phyloP scores from a whole-genome alignment of 2,329 filamentous ascomycete genomes.

The Diplodia intermedia region DNA sequence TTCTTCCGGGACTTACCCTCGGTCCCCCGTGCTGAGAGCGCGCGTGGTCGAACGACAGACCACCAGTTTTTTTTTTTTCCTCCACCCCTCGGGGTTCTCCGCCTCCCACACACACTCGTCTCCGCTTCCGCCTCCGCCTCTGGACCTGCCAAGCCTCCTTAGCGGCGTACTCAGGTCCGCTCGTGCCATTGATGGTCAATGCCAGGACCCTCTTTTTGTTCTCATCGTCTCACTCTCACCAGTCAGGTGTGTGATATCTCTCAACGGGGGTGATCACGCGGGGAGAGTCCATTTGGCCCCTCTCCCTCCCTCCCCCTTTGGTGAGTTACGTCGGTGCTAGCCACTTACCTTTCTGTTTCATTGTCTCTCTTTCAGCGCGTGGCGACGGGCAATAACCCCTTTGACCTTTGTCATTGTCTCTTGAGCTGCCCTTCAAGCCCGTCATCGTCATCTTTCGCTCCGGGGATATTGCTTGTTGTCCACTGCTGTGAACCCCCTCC shows the following conservation, averaged over 20 bases:
- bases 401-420: neutral
- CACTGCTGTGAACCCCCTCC: neutral
- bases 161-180: neutral
- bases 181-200: slow-evolving; percentile 19
- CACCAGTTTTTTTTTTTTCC: neutral
- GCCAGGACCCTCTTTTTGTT: neutral
- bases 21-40: neutral
- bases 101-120: neutral
- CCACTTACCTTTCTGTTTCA: neutral
- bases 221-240: neutral
- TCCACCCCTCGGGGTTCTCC: neutral
- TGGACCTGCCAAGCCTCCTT: neutral
- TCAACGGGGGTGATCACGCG: neutral
- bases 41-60: neutral
- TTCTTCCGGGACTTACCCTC: neutral
- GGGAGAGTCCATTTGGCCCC: neutral
- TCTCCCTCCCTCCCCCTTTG: neutral
- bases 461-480: neutral
- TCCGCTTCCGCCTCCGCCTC: neutral
- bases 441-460: neutral
- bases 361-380: neutral
- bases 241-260: neutral
- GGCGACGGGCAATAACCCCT: neutral
- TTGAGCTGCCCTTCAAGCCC: neutral
- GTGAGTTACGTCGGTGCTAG: neutral